Evolutionary conservation across 2,329 filamentous ascomycete genomes (phyloP), one percentile per base, ranked within the genome.

Genomic region (Clonostachys rhizophaga): DNA sequence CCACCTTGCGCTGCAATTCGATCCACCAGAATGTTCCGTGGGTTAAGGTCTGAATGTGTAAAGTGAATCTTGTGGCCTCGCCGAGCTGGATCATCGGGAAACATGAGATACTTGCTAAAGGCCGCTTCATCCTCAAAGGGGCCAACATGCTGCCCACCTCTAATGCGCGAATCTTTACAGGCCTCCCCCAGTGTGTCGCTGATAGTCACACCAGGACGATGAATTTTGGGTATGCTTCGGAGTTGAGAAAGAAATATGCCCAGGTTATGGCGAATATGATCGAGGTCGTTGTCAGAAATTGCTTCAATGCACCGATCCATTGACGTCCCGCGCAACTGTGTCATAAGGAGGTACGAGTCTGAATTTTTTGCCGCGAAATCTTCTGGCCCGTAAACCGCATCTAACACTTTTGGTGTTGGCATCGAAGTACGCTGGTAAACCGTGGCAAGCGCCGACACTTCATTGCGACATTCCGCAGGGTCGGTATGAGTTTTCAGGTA

Each of bases 41-140:
- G 52, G 40, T 63, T 64, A 6, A 67, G 54, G 43, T 66, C 62
- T 2, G 59, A 60, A 45, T 65, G 61, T 5, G 63, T 63, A 30
- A 67, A 67, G 7, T 62, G 51, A 9, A 61, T 58, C 18, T 49
- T 47, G 45, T 65, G 59, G 11, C 57, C 56, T 4, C 54, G 53
- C 3, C 59, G 56, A 41, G 46, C 47, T 10, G 62, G 55, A 3
- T 67, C 58, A 36, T 68, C 58, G 5, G 59, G 44, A 39, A 56
- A 59, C 17, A 55, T 47, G 14, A 66, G 42, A 6, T 49, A n/a
- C 44, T 63, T 52, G 49, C 57, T 65, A 46, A 68, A 68, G 11
- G 55, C 49, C 11, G 52, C 55, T 49, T 65, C 61, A n/a, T 62
- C 55, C n/a, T 42, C 17, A 18, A 62, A 65, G 0, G 61, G 62